Percentiles rank a stretch among this genome's conserved stretches.
These are phyloP conservation scores for Fennellomyces sp. DNA, from an alignment of 371 early-diverging fungal species.

Conservation along the genomic window DNA sequence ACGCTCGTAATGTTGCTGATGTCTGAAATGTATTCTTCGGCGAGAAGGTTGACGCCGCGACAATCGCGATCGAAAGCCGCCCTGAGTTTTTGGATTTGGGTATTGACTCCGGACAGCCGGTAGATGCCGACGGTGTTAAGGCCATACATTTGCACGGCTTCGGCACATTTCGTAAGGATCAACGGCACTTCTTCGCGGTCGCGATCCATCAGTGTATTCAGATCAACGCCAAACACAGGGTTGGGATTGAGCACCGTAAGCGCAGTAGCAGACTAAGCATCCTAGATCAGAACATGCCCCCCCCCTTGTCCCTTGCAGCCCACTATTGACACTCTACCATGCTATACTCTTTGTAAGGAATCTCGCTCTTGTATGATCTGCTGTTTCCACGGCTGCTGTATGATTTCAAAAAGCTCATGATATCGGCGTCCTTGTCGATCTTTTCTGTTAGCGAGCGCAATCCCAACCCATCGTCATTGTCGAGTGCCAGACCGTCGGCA, in stretches of 20 bases:
- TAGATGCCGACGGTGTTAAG: slow-evolving; percentile 79
- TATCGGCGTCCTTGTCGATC: slow-evolving; percentile 65
- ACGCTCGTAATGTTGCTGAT: slow-evolving; percentile 82
- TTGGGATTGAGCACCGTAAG: slow-evolving; percentile 58
- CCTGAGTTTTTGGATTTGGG: slow-evolving; percentile 70
- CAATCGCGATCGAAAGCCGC: slow-evolving; percentile 73
- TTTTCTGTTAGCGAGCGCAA: slow-evolving; percentile 58
- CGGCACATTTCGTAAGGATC: slow-evolving; percentile 76
- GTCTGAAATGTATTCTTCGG: slow-evolving; percentile 64
- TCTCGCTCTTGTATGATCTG: slow-evolving; percentile 35
- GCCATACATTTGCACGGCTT: slow-evolving; percentile 77
- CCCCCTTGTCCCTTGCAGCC: neutral
- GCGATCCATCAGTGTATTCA: slow-evolving; percentile 63
- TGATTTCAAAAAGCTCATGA: slow-evolving; percentile 41
- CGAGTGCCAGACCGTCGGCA: slow-evolving; percentile 35
- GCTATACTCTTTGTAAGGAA: slow-evolving; percentile 63
- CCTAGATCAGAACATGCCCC: neutral
- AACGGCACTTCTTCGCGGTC: slow-evolving; percentile 75
- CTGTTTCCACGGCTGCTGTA: slow-evolving; percentile 30
- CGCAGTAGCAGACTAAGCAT: slow-evolving; percentile 51
- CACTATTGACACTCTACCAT: slow-evolving; percentile 35
- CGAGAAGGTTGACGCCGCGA: slow-evolving; percentile 61
- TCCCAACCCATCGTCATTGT: slow-evolving; percentile 46
- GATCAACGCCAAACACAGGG: slow-evolving; percentile 71
- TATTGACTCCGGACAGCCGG: slow-evolving; percentile 77